These are phyloP conservation scores for Obelidium mucronatum DNA, from an alignment of 192 early-diverging fungal species.

Conservation along the genomic window DNA sequence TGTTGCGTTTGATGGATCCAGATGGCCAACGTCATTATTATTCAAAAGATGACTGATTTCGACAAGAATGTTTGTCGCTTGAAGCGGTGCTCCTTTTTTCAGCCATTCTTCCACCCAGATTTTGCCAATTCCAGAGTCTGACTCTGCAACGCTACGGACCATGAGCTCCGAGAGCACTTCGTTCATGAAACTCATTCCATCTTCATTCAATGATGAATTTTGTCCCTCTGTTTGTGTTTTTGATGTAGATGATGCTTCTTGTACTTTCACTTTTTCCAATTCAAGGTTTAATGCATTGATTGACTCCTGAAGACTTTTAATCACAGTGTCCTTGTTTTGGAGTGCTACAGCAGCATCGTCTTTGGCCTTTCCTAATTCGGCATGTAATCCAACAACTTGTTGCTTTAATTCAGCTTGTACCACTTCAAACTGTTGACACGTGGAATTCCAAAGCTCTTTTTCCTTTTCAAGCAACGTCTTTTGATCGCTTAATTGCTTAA, in stretches of 20 bases:
- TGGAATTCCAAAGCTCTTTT: background rate
- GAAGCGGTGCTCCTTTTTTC: conserved; percentile 3
- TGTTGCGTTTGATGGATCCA: background rate
- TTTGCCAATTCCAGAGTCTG: background rate
- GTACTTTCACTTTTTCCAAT: background rate
- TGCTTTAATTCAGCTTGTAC: background rate
- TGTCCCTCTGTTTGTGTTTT: background rate
- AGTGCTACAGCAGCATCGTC: too few species aligned
- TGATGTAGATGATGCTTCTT: background rate
- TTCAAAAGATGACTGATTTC: conserved; percentile 2
- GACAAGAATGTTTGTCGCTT: background rate
- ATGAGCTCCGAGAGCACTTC: conserved; percentile 14
- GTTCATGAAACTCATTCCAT: background rate
- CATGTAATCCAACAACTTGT: background rate
- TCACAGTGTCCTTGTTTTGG: background rate
- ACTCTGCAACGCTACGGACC: background rate
- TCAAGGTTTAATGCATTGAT: too few species aligned
- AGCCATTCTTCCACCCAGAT: conserved; percentile 11
- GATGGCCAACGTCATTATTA: too few species aligned
- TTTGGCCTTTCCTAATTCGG: conserved; percentile 3
- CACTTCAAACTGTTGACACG: background rate
- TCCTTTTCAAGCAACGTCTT: background rate
- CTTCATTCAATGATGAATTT: background rate
- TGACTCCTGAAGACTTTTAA: background rate
- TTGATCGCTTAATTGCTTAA: background rate